phyloP scores from a whole-genome alignment of 2,329 filamentous ascomycete species.

The Phyllosticta paracitricarpa region DNA sequence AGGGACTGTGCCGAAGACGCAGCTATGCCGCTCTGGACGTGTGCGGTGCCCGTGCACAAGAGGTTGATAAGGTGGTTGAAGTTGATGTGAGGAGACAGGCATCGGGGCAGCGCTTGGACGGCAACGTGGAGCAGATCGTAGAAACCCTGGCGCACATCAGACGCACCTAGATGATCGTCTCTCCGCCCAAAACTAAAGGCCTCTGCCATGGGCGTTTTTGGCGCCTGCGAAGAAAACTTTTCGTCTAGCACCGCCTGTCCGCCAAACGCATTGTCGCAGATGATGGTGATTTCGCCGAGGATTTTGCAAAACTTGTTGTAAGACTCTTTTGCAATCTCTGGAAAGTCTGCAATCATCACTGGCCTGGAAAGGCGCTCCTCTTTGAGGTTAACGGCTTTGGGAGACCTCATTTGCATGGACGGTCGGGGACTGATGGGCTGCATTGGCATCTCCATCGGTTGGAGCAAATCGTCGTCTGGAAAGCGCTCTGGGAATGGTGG shows the following conservation, averaged over 20 bases:
- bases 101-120: slow-evolving; percentile 90
- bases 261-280: slow-evolving; percentile 95
- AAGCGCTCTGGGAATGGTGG: slow-evolving; percentile 75
- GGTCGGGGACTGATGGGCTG: slow-evolving; percentile 25
- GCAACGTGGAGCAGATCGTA: slow-evolving; percentile 94
- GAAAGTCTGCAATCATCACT: slow-evolving; percentile 52
- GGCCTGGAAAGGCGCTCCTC: slow-evolving; percentile 59
- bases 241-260: slow-evolving; percentile 92
- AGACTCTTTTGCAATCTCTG: slow-evolving; percentile 70
- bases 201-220: slow-evolving; percentile 90
- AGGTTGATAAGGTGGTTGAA: slow-evolving; percentile 92
- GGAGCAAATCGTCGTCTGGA: slow-evolving; percentile 34
- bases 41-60: slow-evolving; percentile 90
- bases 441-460: slow-evolving; percentile 26
- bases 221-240: slow-evolving; percentile 77
- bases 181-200: slow-evolving; percentile 83
- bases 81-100: slow-evolving; percentile 78
- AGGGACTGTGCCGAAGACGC: slow-evolving; percentile 84
- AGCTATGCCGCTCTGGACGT: slow-evolving; percentile 87
- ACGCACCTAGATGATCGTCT: slow-evolving; percentile 62
- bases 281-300: slow-evolving; percentile 85
- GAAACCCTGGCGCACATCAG: slow-evolving; percentile 85
- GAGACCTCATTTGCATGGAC: slow-evolving; percentile 19
- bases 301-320: slow-evolving; percentile 92
- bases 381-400: slow-evolving; percentile 32